Base-by-base conservation (phyloP, 192 early-diverging fungal genomes). In the Mortierella hygrophila region DNA sequence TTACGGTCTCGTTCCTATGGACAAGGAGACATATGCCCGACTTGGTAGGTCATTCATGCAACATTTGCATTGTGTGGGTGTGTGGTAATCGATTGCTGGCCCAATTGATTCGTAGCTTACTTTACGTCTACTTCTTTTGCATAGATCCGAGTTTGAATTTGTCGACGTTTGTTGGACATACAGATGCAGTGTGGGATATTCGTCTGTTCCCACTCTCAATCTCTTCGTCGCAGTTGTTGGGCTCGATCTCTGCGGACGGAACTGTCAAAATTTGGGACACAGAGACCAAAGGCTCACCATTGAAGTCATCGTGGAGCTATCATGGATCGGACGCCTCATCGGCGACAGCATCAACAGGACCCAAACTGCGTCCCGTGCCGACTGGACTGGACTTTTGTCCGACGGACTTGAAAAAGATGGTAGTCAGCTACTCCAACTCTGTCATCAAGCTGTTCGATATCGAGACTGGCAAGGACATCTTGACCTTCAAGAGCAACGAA, bases 121-220 rank as follows among this genome's bases (percentile, higher is more conserved):
- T 7, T 15, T 57, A 42, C 6, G 38, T 38, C 7, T 57, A 23
- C 21, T 35, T 8, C 3, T 37, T 21, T 1, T 47, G 13, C 5
- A n/a, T 79, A 91, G 92, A 93, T 75, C 84, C 88, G 15, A 88
- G 91, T 9, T 42, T 93, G 49, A 90, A 93, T 38, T 74, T 90
- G 20, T 89, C 93, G 23, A 93, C 92, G 2, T 95, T 91, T 72
- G 91, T 96, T 41, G 95, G 94, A 3, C 97, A 97, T 80, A 94
- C 96, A 3, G 96, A 96, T 77, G 92, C 93, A 8, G 93, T 97
- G n/a, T 97, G 97, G 97, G 95, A 95, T 57, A 88, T 97, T 79
- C 92, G 93, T 74, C 82, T 95, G 9, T 94, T 94, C 75, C 93
- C 94, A 26, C 71, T 93, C 10, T 82, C 75, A 9, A 85, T 89